phyloP scores from a whole-genome alignment of 2,329 filamentous ascomycete species.

The Xylariales sp. region DNA sequence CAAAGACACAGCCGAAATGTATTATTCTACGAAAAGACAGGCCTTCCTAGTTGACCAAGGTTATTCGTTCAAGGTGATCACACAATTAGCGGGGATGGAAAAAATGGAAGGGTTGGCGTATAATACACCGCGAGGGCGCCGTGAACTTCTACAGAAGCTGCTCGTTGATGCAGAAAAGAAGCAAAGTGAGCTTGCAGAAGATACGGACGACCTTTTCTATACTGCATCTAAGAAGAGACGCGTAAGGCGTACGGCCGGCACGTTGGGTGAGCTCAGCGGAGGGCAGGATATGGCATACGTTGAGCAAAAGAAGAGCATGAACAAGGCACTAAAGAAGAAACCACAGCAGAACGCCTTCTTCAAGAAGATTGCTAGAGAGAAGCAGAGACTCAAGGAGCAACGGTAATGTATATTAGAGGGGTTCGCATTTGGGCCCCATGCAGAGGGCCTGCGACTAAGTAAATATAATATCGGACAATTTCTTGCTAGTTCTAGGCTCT shows the following conservation, averaged over 20 bases:
- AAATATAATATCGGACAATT: background rate
- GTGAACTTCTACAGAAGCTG: slow-evolving; percentile 88
- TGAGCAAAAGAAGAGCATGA: slow-evolving; percentile 80
- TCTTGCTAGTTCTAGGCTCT: background rate
- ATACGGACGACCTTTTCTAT: slow-evolving; percentile 59
- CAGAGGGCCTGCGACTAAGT: background rate
- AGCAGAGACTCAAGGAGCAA: slow-evolving; percentile 59
- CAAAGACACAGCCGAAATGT: slow-evolving; percentile 98
- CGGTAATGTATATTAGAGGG: slow-evolving; percentile 24
- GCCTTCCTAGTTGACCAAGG: slow-evolving; percentile 98
- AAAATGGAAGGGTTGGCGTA: slow-evolving; percentile 84
- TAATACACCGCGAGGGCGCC: slow-evolving; percentile 79
- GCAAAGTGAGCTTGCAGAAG: slow-evolving; percentile 68
- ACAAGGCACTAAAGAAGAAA: slow-evolving; percentile 74
- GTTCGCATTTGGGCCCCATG: background rate
- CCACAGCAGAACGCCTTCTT: slow-evolving; percentile 70
- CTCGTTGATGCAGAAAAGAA: slow-evolving; percentile 86
- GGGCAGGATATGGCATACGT: slow-evolving; percentile 98
- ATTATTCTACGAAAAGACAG: slow-evolving; percentile 94
- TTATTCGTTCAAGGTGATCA: slow-evolving; percentile 99
- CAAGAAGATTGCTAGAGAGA: slow-evolving; percentile 72
- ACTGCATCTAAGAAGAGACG: slow-evolving; percentile 59
- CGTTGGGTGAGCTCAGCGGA: slow-evolving; percentile 85
- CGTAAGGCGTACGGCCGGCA: slow-evolving; percentile 84
- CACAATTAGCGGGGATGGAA: slow-evolving; percentile 91